Conservation (phyloP, 2,329 filamentous ascomycete species). For the Chaetomiaceae sp. region DNA sequence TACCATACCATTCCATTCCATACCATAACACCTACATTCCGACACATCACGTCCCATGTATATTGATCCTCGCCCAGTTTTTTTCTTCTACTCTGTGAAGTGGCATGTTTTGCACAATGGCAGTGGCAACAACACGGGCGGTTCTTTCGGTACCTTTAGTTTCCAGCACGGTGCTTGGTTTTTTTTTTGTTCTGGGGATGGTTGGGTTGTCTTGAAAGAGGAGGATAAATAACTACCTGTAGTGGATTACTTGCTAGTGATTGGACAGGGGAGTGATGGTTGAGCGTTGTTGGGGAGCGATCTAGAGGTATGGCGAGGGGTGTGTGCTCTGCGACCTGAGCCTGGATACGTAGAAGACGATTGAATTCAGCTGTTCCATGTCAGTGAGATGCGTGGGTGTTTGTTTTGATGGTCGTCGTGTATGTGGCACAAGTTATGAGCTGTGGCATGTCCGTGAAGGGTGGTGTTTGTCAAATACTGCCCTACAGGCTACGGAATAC, state of each 20-base stretch:
- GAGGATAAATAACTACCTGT: too few relatives aligned
- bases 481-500: too few relatives aligned
- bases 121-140: neutral
- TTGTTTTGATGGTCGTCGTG: neutral
- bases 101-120: neutral
- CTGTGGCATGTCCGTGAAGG: too few relatives aligned
- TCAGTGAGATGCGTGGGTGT: neutral
- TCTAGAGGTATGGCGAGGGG: neutral
- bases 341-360: neutral
- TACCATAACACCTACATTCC: conserved; percentile 1
- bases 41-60: neutral
- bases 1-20: neutral
- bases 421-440: neutral
- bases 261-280: too few relatives aligned
- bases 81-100: neutral
- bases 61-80: neutral
- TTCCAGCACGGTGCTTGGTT: neutral
- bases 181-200: too few relatives aligned
- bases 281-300: too few relatives aligned
- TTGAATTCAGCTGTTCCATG: neutral
- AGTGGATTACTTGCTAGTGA: too few relatives aligned
- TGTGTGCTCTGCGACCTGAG: too few relatives aligned
- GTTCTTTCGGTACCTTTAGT: neutral
- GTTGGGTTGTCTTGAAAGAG: too few relatives aligned
- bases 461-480: too few relatives aligned